Base-by-base conservation (phyloP, 192 early-diverging fungal species). In the Coemansia sp. region DNA sequence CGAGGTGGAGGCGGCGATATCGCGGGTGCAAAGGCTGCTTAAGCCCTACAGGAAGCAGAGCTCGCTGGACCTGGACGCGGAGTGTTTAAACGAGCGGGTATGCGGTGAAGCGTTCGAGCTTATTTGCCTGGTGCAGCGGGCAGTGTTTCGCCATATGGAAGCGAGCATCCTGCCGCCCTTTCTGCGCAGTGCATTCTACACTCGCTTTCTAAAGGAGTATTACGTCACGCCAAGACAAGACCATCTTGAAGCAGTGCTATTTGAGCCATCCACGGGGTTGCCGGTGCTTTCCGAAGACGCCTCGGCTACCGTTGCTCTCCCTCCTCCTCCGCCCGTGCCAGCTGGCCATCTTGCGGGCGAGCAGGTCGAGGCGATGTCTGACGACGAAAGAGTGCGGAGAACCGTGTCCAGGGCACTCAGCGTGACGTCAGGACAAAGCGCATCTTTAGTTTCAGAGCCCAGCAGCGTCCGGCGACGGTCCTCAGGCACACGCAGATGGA, bases 141-240 rank as follows among this genome's bases (percentile, higher is more conserved):
- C 87, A 8, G 79, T 91, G 10, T 89, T 86, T 55, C 50, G 66
- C 44, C 73, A 82, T 37, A 84, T 93, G 81, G 70, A 82, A 46
- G 46, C 40, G 11, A 71, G 76, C 3, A 80, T 86, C 37, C 88
- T 83, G 53, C 75, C 79, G 5, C 60, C 79, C 23, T 90, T 90
- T 53, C 63, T 82, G 54, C 68, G 75, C 14, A 82, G 76, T 40
- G 79, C 84, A 17, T 60, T 88, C 2, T 90, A 87, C 43, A 79
- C 84, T 55, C 76, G 84, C 31, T 82, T 85, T 36, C 56, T 90
- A 34, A 75, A 72, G 2, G 75, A 81, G 15, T 81, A 83, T 18
- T 80, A 82, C 9, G 77, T 72, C 17, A 72, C 76, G 14, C 51
- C 76, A 3, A 26, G 65, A 3, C 45, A 59, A 23, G 69, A 66